Evolutionary conservation across 441 rosid species (phyloP).

Genomic region (Capsella rubella): DNA sequence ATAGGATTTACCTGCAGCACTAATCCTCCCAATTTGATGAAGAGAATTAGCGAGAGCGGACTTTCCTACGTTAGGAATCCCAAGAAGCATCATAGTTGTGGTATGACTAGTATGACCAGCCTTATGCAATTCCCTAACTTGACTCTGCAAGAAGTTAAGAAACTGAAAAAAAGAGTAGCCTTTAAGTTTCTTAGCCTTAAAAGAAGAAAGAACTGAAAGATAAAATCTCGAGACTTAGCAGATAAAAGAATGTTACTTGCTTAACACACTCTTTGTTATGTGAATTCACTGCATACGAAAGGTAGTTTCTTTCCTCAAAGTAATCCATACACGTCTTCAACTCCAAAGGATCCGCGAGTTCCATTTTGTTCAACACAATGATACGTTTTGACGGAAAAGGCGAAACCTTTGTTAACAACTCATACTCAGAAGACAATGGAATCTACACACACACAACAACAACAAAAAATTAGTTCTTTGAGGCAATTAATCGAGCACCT

Average conservation of each 20-base stretch:
- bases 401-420: slow-evolving; percentile 45
- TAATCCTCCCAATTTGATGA: slow-evolving; percentile 84
- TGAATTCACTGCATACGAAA: slow-evolving; percentile 66
- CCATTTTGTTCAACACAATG: slow-evolving; percentile 49
- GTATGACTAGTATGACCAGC: slow-evolving; percentile 54
- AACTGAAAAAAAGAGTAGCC: slow-evolving; percentile 49
- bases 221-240: background rate
- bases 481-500: slow-evolving; percentile 42
- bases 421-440: slow-evolving; percentile 61
- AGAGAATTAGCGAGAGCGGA: slow-evolving; percentile 80
- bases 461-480: background rate
- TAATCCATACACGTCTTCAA: slow-evolving; percentile 56
- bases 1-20: slow-evolving; percentile 57
- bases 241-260: slow-evolving; percentile 48
- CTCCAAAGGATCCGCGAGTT: slow-evolving; percentile 62
- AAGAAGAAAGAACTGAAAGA: background rate
- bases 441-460: slow-evolving; percentile 25
- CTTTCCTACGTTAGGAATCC: slow-evolving; percentile 87
- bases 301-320: slow-evolving; percentile 46
- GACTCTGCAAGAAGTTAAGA: slow-evolving; percentile 74
- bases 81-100: slow-evolving; percentile 68
- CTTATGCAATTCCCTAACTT: slow-evolving; percentile 59
- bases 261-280: slow-evolving; percentile 68
- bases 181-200: background rate
- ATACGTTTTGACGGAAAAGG: slow-evolving; percentile 39